Percentiles rank a stretch among this genome's conserved stretches.
Conservation (phyloP, 2,329 filamentous ascomycete genomes). For the Ceratocystis diversiconidia region DNA sequence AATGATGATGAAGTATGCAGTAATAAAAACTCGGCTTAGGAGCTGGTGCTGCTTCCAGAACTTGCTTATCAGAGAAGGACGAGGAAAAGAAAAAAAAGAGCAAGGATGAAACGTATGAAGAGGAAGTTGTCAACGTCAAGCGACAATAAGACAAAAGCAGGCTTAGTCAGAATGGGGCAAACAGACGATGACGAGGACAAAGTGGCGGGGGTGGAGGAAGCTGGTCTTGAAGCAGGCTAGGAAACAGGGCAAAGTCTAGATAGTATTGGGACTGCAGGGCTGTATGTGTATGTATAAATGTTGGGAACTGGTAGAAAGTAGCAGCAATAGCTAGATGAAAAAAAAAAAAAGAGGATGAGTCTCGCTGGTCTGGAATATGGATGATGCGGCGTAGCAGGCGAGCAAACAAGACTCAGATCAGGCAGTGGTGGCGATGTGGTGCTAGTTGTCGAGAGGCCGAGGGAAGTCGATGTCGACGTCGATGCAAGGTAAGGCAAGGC, state of each 20-base stretch:
- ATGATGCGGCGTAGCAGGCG: background rate
- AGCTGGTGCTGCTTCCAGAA: background rate
- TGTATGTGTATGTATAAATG: background rate
- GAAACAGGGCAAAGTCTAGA: background rate
- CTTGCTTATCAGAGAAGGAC: background rate
- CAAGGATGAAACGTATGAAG: background rate
- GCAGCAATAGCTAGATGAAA: background rate
- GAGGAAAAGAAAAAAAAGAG: background rate
- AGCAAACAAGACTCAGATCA: background rate
- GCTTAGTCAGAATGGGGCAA: background rate
- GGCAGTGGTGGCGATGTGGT: background rate
- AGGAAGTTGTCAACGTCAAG: background rate
- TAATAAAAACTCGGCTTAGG: background rate
- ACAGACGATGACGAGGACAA: background rate
- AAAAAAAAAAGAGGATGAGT: background rate
- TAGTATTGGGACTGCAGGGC: background rate
- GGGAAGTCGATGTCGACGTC: background rate
- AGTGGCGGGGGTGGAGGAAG: background rate
- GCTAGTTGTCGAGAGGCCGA: background rate
- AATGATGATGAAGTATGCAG: background rate
- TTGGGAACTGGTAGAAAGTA: background rate
- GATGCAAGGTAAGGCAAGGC: background rate
- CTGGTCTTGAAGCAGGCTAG: background rate
- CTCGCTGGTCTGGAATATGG: background rate
- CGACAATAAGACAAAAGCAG: background rate